Evolutionary conservation across 805 yeast species (phyloP).

Genomic region (Blastobotrys mokoenaii): DNA sequence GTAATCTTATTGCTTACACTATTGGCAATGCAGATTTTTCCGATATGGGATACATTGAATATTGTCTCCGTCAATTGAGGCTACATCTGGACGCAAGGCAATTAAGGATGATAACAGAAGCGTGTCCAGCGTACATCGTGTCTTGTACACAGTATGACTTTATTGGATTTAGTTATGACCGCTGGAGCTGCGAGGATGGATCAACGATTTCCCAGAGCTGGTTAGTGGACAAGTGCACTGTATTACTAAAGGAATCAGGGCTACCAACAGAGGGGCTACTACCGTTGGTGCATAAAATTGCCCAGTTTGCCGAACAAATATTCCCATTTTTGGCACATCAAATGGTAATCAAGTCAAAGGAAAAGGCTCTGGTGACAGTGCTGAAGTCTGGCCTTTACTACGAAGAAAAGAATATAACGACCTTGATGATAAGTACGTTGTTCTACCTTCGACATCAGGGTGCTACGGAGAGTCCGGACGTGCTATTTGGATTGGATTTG

Average conservation of each 20-base stretch:
- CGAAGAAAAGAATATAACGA: too few relatives aligned
- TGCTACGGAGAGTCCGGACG: conserved; percentile 10
- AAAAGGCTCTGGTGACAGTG: not conserved
- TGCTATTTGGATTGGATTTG: conserved; percentile 21
- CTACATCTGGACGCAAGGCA: too few relatives aligned
- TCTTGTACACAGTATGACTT: too few relatives aligned
- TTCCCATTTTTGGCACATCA: conserved; percentile 8
- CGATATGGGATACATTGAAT: conserved; percentile 3
- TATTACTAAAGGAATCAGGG: too few relatives aligned
- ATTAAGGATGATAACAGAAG: too few relatives aligned
- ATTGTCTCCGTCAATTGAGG: not conserved
- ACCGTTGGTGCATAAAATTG: not conserved
- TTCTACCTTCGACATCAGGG: conserved; percentile 11
- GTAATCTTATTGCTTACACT: conserved; percentile 4
- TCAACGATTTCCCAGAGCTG: too few relatives aligned
- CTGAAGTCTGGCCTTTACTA: too few relatives aligned
- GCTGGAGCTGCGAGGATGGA: too few relatives aligned
- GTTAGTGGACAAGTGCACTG: too few relatives aligned
- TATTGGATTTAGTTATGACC: too few relatives aligned
- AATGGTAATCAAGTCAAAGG: not conserved
- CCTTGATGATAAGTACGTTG: conserved; percentile 9
- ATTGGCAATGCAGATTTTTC: conserved; percentile 3
- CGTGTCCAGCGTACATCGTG: too few relatives aligned
- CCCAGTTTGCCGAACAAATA: not conserved
- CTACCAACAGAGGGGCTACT: not conserved